Percentiles rank a stretch among this genome's conserved stretches.
These are phyloP conservation scores for Volutella citrinella DNA, from an alignment of 2,329 filamentous ascomycete species.

Conservation along the genomic window DNA sequence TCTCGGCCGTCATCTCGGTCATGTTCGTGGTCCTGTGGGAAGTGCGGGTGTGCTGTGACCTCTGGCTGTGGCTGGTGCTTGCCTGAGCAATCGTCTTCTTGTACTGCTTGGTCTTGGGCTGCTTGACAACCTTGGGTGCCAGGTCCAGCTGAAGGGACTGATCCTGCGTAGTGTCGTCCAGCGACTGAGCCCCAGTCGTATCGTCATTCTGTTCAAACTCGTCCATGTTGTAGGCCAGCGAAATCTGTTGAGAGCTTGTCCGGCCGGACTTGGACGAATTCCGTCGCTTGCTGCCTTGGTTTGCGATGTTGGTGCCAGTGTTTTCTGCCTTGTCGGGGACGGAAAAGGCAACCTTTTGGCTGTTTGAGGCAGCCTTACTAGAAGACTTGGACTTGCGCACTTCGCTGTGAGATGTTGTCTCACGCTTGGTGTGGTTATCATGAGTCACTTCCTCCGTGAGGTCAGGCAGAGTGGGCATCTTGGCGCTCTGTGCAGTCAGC, in stretches of 20 bases:
- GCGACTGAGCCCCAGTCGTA: constrained; percentile 31
- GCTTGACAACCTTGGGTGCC: constrained; percentile 21
- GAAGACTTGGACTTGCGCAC: constrained; percentile 25
- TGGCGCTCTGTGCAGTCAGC: constrained; percentile 31
- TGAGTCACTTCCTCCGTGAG: constrained; percentile 27
- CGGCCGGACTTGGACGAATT: constrained; percentile 8
- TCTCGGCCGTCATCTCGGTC: constrained; percentile 21
- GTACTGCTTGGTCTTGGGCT: constrained; percentile 13
- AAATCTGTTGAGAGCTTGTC: constrained; percentile 10
- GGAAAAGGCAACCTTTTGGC: constrained; percentile 41
- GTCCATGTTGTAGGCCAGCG: constrained; percentile 21
- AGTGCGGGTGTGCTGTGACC: constrained; percentile 22
- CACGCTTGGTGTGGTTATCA: constrained; percentile 26
- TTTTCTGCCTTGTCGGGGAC: constrained; percentile 34
- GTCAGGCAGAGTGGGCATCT: constrained; percentile 24
- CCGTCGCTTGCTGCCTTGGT: constrained; percentile 42
- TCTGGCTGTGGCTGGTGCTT: constrained; percentile 22
- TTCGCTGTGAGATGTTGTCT: constrained; percentile 27
- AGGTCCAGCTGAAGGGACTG: constrained; percentile 31
- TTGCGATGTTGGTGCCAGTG: constrained; percentile 33
- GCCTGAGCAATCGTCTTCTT: constrained; percentile 18
- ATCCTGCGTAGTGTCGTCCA: constrained; percentile 34
- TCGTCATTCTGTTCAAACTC: constrained; percentile 33
- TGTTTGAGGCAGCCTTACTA: constrained; percentile 21
- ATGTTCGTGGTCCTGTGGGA: constrained; percentile 22